Evolutionary conservation across 257 asterid genomes (phyloP).

Genomic region (Nemophila menziesii): DNA sequence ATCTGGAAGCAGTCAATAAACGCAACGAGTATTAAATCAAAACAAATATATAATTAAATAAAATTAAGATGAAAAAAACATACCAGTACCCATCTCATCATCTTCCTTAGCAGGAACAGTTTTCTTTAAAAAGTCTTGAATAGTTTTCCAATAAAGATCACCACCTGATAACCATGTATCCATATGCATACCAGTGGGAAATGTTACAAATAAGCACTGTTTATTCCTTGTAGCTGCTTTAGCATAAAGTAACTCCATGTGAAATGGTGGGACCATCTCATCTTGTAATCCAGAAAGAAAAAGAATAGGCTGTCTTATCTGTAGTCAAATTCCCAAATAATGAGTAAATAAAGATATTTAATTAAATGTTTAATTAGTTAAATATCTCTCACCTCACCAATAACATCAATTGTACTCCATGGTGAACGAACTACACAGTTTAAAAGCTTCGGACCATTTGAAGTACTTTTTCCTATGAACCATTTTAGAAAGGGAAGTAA

Average conservation of each 20-base stretch:
- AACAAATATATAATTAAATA: not conserved
- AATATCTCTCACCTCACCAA: constrained; percentile 89
- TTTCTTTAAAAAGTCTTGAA: constrained; percentile 56
- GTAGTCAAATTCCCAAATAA: constrained; percentile 18
- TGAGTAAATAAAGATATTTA: too few species aligned
- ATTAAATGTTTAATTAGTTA: too few species aligned
- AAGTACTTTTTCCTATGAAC: constrained; percentile 77
- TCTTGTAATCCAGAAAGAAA: constrained; percentile 92
- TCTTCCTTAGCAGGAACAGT: constrained; percentile 38
- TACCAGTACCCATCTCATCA: constrained; percentile 5
- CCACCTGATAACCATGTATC: constrained; percentile 94
- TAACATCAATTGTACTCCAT: constrained; percentile 78
- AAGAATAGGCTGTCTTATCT: constrained; percentile 83
- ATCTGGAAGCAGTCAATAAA: constrained; percentile 17
- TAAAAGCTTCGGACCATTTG: constrained; percentile 65
- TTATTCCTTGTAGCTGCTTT: constrained; percentile 79
- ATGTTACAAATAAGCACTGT: constrained; percentile 60
- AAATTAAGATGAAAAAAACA: too few species aligned
- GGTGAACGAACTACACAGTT: constrained; percentile 91
- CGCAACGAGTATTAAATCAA: not conserved
- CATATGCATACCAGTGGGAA: constrained; percentile 96
- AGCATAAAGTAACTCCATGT: constrained; percentile 88
- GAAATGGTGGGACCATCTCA: constrained; percentile 92
- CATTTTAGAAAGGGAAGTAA: constrained; percentile 75
- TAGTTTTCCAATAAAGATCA: constrained; percentile 76